Base-by-base conservation (phyloP, 2,329 filamentous ascomycete genomes). In the Scytalidium lignicola region DNA sequence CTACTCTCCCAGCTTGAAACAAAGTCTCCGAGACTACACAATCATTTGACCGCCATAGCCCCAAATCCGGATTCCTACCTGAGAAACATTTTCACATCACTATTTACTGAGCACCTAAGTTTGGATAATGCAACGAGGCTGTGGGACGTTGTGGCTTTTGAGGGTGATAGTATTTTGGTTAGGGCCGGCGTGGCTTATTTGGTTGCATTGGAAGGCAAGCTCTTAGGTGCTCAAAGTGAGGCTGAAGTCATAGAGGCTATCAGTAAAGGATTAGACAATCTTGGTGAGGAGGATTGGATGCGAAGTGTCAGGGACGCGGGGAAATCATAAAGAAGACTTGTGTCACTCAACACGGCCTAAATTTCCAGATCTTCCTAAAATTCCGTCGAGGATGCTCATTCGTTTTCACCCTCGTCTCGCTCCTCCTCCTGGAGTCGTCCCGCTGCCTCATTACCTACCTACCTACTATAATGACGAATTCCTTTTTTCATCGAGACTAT, bases 101-200 rank as follows among this genome's bases (percentile, higher is more conserved):
- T 90, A 5, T 88, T 89, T 62, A 85, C 85, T 0, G 67, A 69
- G 15, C 72, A 78, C 37, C 68, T 89, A 3, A 76, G 78, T 7
- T 74, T 90, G 15, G 88, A 91, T 59, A 79, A 86, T 57, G 85
- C 82, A 3, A 80, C 82, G 1, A 73, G 89, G 2, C 67, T 93
- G 12, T 92, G 87, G 86, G 89, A 95, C 55, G 80, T 92, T 0
- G 90, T 88, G 57, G 82, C 88, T 2, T 90, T 95, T 55, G 89
- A 95, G 62, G 87, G 88, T 21, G 89, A 95, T 55, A 74, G 79
- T 1, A 73, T 88, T 1, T 70, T 91, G 0, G 78, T 92, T 6
- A 73, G 87, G 0, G 86, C 86, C 1, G 85, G 80, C 0, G 83
- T 90, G 0, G 88, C 85, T 0, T 71, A 88, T 17, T 65, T 93